Percentiles rank a stretch among this genome's conserved stretches.
These are phyloP conservation scores for Suillus americanus DNA, from an alignment of 768 basidiomycete species.

Conservation along the genomic window DNA sequence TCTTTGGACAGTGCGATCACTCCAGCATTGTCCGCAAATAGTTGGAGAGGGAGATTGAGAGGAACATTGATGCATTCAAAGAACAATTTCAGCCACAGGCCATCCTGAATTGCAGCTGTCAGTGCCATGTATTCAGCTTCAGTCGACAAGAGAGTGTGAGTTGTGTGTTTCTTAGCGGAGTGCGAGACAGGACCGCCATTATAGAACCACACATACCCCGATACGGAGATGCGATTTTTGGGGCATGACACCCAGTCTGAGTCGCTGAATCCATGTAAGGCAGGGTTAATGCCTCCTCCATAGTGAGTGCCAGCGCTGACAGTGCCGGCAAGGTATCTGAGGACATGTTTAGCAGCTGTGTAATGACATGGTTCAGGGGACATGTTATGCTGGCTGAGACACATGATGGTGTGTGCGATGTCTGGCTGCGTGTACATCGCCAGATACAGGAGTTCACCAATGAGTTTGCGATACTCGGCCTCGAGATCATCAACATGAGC, in stretches of 20 bases:
- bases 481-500: background rate
- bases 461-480: background rate
- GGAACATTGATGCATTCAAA: rapidly evolving
- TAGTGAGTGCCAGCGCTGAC: background rate
- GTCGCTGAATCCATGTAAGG: background rate
- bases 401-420: background rate
- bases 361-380: background rate
- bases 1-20: background rate
- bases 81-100: background rate
- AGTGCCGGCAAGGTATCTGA: background rate
- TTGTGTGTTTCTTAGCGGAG: background rate
- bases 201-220: background rate
- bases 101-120: background rate
- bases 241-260: background rate
- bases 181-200: background rate
- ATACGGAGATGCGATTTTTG: rapidly evolving
- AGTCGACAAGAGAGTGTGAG: rapidly evolving
- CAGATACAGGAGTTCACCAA: background rate
- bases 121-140: background rate
- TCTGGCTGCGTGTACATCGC: no score
- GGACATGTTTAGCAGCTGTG: background rate
- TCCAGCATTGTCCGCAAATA: background rate
- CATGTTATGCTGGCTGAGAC: rapidly evolving
- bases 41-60: background rate
- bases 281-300: background rate